Evolutionary conservation across 805 yeast genomes (phyloP), one percentile per base, ranked within the genome.

Genomic region (Metschnikowia sp.): DNA sequence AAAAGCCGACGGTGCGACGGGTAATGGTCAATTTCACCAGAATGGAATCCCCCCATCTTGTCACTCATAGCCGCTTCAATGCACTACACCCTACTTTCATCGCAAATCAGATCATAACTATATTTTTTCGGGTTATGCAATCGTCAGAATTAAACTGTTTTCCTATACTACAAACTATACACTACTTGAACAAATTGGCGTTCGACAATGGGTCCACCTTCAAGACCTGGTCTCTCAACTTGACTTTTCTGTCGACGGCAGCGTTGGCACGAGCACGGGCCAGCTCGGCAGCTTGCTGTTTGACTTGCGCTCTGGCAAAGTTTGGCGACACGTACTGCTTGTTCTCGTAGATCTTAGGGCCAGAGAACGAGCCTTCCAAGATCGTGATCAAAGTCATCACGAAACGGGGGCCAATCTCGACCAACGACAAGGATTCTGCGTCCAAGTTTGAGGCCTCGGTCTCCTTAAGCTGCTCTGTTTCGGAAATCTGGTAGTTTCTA

Each of bases 271-370:
- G 83, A 34, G 81, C 68, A 55, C 76, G 78, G 38, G 97, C 96
- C 56, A 82, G 83, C 44, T 76, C 80, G 3, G 97, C 97, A 46
- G 86, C 83, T 63, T 86, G 80, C 58, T 84, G 86, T 65, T 82
- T 87, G 54, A 77, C 52, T 74, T 91, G 97, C 10, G 99, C 88
- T 75, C 99, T 86, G 35, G 86, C 92, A 50, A 87, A 82, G 76
- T 94, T 94, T 55, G 99, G 99, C 50, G 96, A 88, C 40, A 94
- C 96, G 68, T 88, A 94, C 69, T 92, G 94, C 75, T 88, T 91
- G 75, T 94, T 94, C 63, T 94, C 98, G 70, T 88, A 94, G 55
- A 94, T 90, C 77, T 91, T 89, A 54, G 98, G 97, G 18, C 99
- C 99, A 47, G 97, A 92, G 60, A 94, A 94, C 1, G 97, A 89